Evolutionary conservation across 2,329 filamentous ascomycete genomes (phyloP), one percentile per base, ranked within the genome.

Genomic region (Beauveria sp.): DNA sequence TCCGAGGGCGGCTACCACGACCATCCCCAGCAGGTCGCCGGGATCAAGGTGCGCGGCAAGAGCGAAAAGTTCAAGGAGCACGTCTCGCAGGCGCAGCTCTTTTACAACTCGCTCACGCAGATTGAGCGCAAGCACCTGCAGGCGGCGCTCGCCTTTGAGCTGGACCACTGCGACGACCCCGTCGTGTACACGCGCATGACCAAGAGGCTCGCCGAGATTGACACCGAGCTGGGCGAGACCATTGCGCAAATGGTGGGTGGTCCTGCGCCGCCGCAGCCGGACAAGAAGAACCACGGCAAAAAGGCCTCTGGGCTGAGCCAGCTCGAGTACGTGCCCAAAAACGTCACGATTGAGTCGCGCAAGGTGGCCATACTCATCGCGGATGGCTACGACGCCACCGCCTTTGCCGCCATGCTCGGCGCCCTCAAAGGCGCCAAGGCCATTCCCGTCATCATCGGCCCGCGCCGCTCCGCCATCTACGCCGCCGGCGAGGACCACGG

Each of bases 121-220:
- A 77, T 84, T 3, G 90, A 93, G 73, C 86, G 89, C 74, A 83
- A 89, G 65, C 87, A 90, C 69, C 69, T 91, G 20, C 78, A 88
- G 72, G 87, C 90, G 67, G 88, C 87, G 0, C 83, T 91, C 55
- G 85, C 88, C 1, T 91, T 91, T 70, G 88, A 91, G 73, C 77
- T 95, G 1, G 89, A 92, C 69, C 90, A 93, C 73, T 95, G 90
- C 70, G 89, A 93, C 24, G 90, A 95, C 48, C 83, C 87, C 0
- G 73, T 89, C 10, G 89, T 95, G 0, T 93, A 92, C 72, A 83
- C 88, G 64, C 83, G 88, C 31, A 81, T 93, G 72, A 83, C 83
- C 1, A 74, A 85, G 64, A 84, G 90, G 1, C 77, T 95, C 0
- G 79, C 84, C 1, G 88, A 93, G 43, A 91, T 95, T 58, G 87